Evolutionary conservation across 129 eudicot genomes (phyloP), one percentile per base, ranked within the genome.

Genomic region (Daucus carota): DNA sequence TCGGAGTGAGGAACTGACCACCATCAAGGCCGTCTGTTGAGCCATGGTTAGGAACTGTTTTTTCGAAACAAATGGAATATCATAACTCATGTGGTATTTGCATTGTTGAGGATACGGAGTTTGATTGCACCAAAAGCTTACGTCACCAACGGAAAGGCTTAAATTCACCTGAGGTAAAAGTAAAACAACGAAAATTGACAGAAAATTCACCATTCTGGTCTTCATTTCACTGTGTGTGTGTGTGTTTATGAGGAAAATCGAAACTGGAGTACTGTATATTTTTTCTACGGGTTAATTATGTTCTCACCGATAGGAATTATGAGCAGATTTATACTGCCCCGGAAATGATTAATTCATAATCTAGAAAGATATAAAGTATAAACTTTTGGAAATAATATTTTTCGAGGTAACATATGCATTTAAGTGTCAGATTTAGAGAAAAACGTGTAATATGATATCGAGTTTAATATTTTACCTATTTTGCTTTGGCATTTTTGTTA

Each of bases 101-200:
- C 73, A 69, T 40, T 22, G 73, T 10, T 69, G 31, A 13, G 73
- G 73, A 20, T 18, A 69, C 22, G 47, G 47, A 36, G 73, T 69
- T 69, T 69, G 47, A 26, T 69, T 38, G 47, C 73, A 69, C 73
- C 73, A 69, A 31, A 17, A 22, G 33, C 33, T 66, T 29, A 66
- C 33, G 12, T 32, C 22, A 16, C 43, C 71, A 16, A 20, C 0
- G 71, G 10, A 33, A 22, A n/a, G 45, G 46, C 14, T 34, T 17
- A 46, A 36, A 32, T 8, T 9, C 14, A 68, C 73, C 6, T 28
- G 34, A 26, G 73, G 45, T 22, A 36, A 68, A 2, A 36, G 15
- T 22, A 38, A 36, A 13, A 36, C n/a, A 36, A 67, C 6, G 26
- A 67, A 34, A 5, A 67, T 20, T 34, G 45, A 18, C 14, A 9